phyloP scores from a whole-genome alignment of 495 filamentous ascomycete species.

The Parachaetomium inaequale region DNA sequence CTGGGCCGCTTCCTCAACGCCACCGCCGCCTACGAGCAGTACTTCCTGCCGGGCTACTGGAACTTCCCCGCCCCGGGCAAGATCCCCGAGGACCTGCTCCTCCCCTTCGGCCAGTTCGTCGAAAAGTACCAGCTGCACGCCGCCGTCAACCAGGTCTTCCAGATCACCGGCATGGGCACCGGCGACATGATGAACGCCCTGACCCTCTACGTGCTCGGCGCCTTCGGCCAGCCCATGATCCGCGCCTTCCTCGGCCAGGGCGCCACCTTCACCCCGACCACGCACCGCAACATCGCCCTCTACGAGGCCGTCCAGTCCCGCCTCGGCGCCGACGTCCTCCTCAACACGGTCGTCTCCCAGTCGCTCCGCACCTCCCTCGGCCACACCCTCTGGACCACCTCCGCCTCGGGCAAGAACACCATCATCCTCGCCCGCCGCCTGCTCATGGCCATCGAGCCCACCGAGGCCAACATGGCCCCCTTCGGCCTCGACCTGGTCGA shows the following conservation, averaged over 20 bases:
- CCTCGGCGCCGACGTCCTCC: constrained; percentile 37
- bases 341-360: constrained; percentile 34
- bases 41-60: constrained; percentile 39
- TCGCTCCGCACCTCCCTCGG: constrained; percentile 29
- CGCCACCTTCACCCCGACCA: constrained; percentile 29
- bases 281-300: constrained; percentile 41
- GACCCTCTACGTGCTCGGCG: constrained; percentile 41
- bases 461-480: constrained; percentile 31
- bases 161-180: constrained; percentile 42
- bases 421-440: constrained; percentile 36
- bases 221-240: constrained; percentile 41
- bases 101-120: constrained; percentile 46
- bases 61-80: constrained; percentile 37
- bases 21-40: constrained; percentile 36
- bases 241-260: constrained; percentile 32
- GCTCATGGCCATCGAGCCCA: constrained; percentile 42
- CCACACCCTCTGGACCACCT: constrained; percentile 36
- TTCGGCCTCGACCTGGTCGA: constrained; percentile 38
- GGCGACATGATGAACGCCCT: constrained; percentile 34
- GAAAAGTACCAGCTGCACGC: constrained; percentile 34
- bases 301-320: constrained; percentile 38
- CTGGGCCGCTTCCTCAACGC: constrained; percentile 38
- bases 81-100: constrained; percentile 48
- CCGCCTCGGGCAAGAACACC: constrained; percentile 27
- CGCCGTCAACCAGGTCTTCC: constrained; percentile 33